Evolutionary conservation across 139 green algal species (phyloP), one percentile per base, ranked within the genome.

Genomic region (Tetratostichococcus sp.): DNA sequence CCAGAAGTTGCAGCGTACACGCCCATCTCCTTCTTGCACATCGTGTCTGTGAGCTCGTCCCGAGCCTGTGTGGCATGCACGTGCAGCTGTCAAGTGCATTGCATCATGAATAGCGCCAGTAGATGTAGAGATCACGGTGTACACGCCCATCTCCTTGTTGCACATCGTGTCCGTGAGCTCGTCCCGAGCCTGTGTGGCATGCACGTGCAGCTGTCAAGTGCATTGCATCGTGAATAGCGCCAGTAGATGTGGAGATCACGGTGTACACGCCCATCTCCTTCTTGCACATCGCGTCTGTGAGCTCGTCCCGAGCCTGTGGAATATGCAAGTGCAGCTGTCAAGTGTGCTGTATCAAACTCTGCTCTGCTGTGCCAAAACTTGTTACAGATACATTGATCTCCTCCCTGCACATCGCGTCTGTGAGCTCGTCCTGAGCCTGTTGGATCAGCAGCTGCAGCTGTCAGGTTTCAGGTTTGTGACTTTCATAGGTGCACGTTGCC

Each of bases 21-120:
- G n/a, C n/a, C n/a, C 83, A 97, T 89, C 82, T 98, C 94, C 23
- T 88, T 87, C 28, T 90, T 85, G 83, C 91, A 97, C 43, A 98
- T 67, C 69, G 79, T 91, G 79, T 94, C 88, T 57, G 98, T 86
- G 19, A 98, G 84, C 82, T 96, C 90, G 67, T 98, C 94, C 0
- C 91, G 82, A 2, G 95, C 91, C 82, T 89, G 72, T 57, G 43
- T 26, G 69, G 72, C n/a, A 35, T 6, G 23, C 21, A 8, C 8
- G 14, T 14, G 39, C 39, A 22, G 39, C n/a, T n/a, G n/a, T n/a
- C n/a, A n/a, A n/a, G n/a, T n/a, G n/a, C n/a, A n/a, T n/a, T n/a
- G n/a, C n/a, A n/a, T n/a, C n/a, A n/a, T n/a, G n/a, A n/a, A n/a
- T n/a, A n/a, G n/a, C n/a, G n/a, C n/a, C n/a, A n/a, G n/a, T n/a